phyloP scores from a whole-genome alignment of 257 asterid genomes.

The Nicotiana undulata region DNA sequence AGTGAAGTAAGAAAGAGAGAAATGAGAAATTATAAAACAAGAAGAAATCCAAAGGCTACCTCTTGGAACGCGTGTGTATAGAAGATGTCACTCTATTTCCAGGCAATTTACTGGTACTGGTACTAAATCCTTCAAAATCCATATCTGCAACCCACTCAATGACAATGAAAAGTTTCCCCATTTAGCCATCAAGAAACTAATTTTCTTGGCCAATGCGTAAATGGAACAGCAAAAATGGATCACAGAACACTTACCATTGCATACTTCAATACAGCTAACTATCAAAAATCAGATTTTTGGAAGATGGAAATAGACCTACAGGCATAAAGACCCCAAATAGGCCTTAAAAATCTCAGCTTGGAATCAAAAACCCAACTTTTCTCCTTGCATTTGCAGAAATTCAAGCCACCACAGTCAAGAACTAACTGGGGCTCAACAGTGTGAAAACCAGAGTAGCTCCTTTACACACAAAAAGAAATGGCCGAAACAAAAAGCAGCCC shows the following conservation, averaged over 20 bases:
- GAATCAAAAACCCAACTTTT: constrained; percentile 34
- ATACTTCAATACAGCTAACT: constrained; percentile 17
- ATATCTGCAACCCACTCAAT: constrained; percentile 40
- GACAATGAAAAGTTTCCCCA: background rate
- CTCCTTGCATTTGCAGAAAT: constrained; percentile 1
- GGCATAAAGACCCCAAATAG: constrained; percentile 24
- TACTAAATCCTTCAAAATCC: constrained; percentile 57
- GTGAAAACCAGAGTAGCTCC: constrained; percentile 8
- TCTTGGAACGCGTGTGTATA: constrained; percentile 64
- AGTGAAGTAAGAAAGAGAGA: background rate
- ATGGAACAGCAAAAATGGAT: constrained; percentile 6
- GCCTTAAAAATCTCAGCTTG: constrained; percentile 24
- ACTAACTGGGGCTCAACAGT: constrained; percentile 15
- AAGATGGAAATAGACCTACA: constrained; percentile 17
- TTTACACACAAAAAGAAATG: background rate
- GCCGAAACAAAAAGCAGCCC: constrained; percentile 24
- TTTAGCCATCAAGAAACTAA: constrained; percentile 12
- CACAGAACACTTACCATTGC: constrained; percentile 30
- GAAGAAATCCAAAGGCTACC: constrained; percentile 34
- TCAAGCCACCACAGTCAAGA: background rate
- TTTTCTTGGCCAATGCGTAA: background rate
- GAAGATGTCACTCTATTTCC: constrained; percentile 20
- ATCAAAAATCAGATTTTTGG: constrained; percentile 41
- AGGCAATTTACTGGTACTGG: constrained; percentile 36
- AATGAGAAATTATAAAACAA: background rate